Percentiles rank a stretch among this genome's conserved stretches.
Evolutionary conservation across 345 rosid genomes (phyloP).

Genomic region (Rhodomyrtus tomentosa): DNA sequence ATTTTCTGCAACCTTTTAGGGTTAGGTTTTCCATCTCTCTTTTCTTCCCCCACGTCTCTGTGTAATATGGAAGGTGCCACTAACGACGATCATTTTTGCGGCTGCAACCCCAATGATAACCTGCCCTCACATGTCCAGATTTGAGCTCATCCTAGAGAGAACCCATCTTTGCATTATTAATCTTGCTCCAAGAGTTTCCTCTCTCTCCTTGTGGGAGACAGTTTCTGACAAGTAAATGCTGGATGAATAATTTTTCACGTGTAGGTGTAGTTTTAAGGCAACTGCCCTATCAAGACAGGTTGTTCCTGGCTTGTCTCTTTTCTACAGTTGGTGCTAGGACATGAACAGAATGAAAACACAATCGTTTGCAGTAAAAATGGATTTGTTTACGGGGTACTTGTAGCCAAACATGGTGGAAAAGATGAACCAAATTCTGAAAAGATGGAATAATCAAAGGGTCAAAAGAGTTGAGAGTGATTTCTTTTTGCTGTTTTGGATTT

Average conservation of each 20-base stretch:
- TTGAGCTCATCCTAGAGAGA: background rate
- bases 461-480: background rate
- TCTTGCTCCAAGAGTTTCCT: background rate
- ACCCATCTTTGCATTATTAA: background rate
- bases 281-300: background rate
- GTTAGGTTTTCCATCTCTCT: background rate
- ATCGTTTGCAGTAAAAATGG: background rate
- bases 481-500: background rate
- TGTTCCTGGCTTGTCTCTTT: background rate
- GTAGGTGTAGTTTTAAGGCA: background rate
- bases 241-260: background rate
- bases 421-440: background rate
- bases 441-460: background rate
- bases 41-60: background rate
- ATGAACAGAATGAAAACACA: background rate
- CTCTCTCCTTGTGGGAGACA: background rate
- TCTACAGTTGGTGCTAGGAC: background rate
- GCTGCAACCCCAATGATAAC: background rate
- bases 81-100: background rate
- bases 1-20: background rate
- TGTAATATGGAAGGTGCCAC: background rate
- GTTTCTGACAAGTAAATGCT: background rate
- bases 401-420: background rate
- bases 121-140: background rate
- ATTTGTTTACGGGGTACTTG: background rate